These are phyloP conservation scores for Fusarium continuum DNA, from an alignment of 2,329 filamentous ascomycete genomes.

Conservation along the genomic window DNA sequence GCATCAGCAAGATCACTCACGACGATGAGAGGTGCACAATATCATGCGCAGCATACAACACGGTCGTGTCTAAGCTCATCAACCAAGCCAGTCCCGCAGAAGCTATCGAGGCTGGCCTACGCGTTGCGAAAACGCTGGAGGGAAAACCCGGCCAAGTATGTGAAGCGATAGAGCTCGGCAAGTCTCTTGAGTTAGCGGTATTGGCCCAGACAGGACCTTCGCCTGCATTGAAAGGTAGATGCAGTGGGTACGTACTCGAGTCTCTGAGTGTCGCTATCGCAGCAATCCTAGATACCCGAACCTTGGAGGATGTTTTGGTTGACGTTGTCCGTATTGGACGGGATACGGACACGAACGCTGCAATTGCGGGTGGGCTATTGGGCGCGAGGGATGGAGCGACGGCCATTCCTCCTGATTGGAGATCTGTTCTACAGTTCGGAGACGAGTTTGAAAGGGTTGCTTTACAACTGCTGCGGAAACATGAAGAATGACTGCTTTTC, in stretches of 20 bases:
- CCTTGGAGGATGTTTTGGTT: slow-evolving; percentile 55
- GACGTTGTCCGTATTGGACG: slow-evolving; percentile 56
- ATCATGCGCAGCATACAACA: slow-evolving; percentile 54
- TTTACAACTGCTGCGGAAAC: slow-evolving; percentile 1
- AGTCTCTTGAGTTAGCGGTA: slow-evolving; percentile 33
- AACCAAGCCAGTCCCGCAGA: slow-evolving; percentile 31
- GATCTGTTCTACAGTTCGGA: slow-evolving; percentile 51
- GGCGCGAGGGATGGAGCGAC: slow-evolving; percentile 56
- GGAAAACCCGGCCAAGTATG: slow-evolving; percentile 26
- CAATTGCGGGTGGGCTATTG: slow-evolving; percentile 56
- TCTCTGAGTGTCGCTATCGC: slow-evolving; percentile 54
- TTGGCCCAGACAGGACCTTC: slow-evolving; percentile 48
- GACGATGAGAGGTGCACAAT: slow-evolving; percentile 49
- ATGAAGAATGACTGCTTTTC: not conserved
- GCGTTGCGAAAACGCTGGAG: slow-evolving; percentile 38
- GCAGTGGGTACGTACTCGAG: slow-evolving; percentile 55
- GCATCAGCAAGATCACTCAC: slow-evolving; percentile 53
- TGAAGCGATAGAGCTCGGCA: slow-evolving; percentile 44
- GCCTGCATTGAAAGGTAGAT: slow-evolving; percentile 41
- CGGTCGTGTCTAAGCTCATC: slow-evolving; percentile 49
- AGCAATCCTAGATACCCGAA: slow-evolving; percentile 52
- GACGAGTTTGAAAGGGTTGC: slow-evolving; percentile 47
- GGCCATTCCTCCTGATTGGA: slow-evolving; percentile 55
- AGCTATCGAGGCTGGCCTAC: slow-evolving; percentile 45
- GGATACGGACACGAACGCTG: slow-evolving; percentile 59